Evolutionary conservation across 2,329 filamentous ascomycete genomes (phyloP).

Genomic region (Aspergillus uvarum): DNA sequence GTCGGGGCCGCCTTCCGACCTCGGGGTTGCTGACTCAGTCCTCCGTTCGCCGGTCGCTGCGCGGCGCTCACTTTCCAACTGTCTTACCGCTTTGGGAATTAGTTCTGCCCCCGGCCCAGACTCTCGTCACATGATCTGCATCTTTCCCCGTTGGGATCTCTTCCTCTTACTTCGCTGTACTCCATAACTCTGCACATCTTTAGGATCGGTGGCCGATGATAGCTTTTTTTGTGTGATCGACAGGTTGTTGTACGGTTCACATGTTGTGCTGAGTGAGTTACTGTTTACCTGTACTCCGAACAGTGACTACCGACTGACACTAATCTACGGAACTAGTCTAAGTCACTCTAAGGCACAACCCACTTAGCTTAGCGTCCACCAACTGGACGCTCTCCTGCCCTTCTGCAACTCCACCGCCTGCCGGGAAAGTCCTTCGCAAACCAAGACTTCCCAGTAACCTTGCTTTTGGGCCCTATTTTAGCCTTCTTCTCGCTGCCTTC

Average conservation of each 20-base stretch:
- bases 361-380: constrained; percentile 14
- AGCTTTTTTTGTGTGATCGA: not conserved
- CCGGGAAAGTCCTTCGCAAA: constrained; percentile 16
- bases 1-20: constrained; percentile 30
- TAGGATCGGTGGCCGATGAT: not conserved
- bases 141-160: not conserved
- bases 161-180: not conserved
- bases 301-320: not conserved
- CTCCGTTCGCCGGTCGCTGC: constrained; percentile 9
- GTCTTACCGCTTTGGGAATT: constrained; percentile 16
- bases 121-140: not conserved
- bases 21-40: constrained; percentile 39
- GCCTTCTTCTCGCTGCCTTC: constrained; percentile 11
- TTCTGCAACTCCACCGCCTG: constrained; percentile 17
- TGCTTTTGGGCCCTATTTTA: constrained; percentile 1
- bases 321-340: not conserved
- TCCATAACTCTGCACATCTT: not conserved
- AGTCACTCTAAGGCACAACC: not conserved
- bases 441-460: not conserved
- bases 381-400: constrained; percentile 11
- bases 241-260: too few species aligned
- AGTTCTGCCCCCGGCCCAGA: constrained; percentile 7
- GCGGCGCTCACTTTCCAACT: constrained; percentile 4
- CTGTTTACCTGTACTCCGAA: not conserved
- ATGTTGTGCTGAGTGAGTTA: too few species aligned